Conservation (phyloP, 257 asterid genomes). For the Capsicum pubescens region DNA sequence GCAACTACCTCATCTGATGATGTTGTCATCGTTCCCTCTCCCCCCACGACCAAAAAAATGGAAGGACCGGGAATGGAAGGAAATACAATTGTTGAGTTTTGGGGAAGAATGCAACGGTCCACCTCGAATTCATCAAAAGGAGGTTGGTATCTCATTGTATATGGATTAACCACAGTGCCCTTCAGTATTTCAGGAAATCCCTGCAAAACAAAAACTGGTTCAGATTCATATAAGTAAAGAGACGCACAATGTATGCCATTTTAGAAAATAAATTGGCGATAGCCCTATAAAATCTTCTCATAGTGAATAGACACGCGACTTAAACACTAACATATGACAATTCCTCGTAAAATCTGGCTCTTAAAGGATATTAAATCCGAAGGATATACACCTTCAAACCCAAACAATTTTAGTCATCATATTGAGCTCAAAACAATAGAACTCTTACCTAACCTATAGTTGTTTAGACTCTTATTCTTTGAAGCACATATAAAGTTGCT, state of each 20-base stretch:
- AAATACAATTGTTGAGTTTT: slow-evolving; percentile 50
- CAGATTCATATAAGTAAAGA: background rate
- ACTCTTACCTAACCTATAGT: background rate
- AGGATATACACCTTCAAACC: background rate
- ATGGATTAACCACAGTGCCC: slow-evolving; percentile 63
- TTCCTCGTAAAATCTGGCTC: background rate
- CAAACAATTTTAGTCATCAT: background rate
- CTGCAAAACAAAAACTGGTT: slow-evolving; percentile 44
- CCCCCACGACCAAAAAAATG: slow-evolving; percentile 59
- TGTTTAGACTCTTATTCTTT: background rate
- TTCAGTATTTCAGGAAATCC: slow-evolving; percentile 69
- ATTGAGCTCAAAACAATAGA: background rate
- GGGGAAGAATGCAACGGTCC: slow-evolving; percentile 81
- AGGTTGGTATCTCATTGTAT: slow-evolving; percentile 66
- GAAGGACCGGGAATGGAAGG: slow-evolving; percentile 77
- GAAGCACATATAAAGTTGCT: background rate
- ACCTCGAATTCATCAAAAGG: slow-evolving; percentile 97
- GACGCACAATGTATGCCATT: background rate
- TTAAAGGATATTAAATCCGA: background rate
- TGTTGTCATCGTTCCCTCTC: slow-evolving; percentile 59
- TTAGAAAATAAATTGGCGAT: background rate
- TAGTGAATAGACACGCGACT: background rate
- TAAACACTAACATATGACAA: background rate
- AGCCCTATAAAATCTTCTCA: background rate
- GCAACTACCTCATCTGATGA: slow-evolving; percentile 42